Evolutionary conservation across 2,329 filamentous ascomycete genomes (phyloP), one percentile per base, ranked within the genome.

Genomic region (Penicillium olsonii): DNA sequence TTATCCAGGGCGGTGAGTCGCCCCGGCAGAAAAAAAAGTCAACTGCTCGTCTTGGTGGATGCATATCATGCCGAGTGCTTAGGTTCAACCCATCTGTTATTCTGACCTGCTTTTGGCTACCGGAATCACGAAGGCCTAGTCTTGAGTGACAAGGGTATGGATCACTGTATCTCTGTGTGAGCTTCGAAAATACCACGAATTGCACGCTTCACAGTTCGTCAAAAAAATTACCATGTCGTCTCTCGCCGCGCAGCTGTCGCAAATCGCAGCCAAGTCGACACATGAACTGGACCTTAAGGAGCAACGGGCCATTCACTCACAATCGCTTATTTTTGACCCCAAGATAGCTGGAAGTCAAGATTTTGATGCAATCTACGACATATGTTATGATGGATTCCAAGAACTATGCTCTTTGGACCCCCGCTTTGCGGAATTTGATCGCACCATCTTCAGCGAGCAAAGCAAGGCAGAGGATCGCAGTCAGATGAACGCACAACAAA

Each of bases 301-400:
- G 64, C 91, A 96, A 75, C 92, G 91, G 73, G 84, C 88, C 53
- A 85, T 90, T 55, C 94, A 99, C 75, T 90, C 90, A 57, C 92
- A 96, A 72, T 99, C 94, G 45, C 77, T 99, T 54, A 89, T 99
- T 52, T 99, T 95, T 76, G 92, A 96, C 62, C 82, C 88, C 52
- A 84, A 85, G 66, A 80, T 92, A 61, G 94, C 94, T 42, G 87
- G 88, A 5, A 85, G 85, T 14, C 94, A 99, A 75, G 94, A 87
- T 64, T 96, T 92, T 70, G 89, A 96, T 66, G 88, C 87, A 4
- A 81, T 99, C 50, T 97, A 88, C 69, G 83, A 87, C 48, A 83
- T 95, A 68, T 97, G 92, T 68, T 79, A 85, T 59, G 89, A 95
- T 64, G 94, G 92, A 2, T 99, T 92, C 65, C 84, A 91, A 56